A percentile compares a stretch with the other conserved stretches of the same genome.
Conservation (phyloP, 306 rosid genomes). For the Trifolium dubium region DNA sequence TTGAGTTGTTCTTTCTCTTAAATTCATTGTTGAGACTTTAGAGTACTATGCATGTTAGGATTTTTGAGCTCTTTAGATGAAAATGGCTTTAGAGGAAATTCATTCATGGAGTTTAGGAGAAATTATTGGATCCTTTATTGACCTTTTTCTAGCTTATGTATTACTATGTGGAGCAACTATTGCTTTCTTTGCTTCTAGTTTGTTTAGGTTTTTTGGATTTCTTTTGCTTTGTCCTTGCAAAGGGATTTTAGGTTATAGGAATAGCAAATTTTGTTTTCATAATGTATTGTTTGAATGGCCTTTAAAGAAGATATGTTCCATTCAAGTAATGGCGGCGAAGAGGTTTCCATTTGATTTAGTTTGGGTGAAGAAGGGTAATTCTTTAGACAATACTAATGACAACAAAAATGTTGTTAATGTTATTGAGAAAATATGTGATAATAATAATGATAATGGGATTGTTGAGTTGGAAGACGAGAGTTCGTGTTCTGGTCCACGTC, state of each 20-base stretch:
- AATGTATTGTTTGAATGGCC: conserved; percentile 67
- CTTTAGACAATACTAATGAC: conserved; percentile 37
- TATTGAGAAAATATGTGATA: conserved; percentile 34
- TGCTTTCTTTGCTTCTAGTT: conserved; percentile 58
- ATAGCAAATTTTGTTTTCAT: conserved; percentile 60
- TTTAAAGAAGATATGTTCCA: conserved; percentile 49
- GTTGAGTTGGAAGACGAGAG: conserved; percentile 59
- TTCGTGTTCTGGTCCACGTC: conserved; percentile 50
- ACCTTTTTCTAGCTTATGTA: conserved; percentile 70
- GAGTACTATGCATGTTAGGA: conserved; percentile 16
- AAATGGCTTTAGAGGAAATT: conserved; percentile 60
- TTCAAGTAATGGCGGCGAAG: conserved; percentile 51
- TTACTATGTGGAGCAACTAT: conserved; percentile 65
- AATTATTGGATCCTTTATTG: conserved; percentile 66
- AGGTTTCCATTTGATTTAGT: conserved; percentile 77
- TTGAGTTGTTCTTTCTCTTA: background rate
- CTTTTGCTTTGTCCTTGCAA: conserved; percentile 80
- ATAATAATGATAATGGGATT: conserved; percentile 38
- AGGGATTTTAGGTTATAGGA: conserved; percentile 67
- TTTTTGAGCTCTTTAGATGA: conserved; percentile 45
- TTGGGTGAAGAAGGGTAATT: conserved; percentile 44
- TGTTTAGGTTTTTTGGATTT: conserved; percentile 53
- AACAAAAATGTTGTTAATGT: conserved; percentile 28
- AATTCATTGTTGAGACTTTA: conserved; percentile 33
- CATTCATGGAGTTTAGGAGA: conserved; percentile 79